Percentiles rank a stretch among this genome's conserved stretches.
These are phyloP conservation scores for Penicillium fuscoglaucum DNA, from an alignment of 2,329 filamentous ascomycete genomes.

Conservation along the genomic window DNA sequence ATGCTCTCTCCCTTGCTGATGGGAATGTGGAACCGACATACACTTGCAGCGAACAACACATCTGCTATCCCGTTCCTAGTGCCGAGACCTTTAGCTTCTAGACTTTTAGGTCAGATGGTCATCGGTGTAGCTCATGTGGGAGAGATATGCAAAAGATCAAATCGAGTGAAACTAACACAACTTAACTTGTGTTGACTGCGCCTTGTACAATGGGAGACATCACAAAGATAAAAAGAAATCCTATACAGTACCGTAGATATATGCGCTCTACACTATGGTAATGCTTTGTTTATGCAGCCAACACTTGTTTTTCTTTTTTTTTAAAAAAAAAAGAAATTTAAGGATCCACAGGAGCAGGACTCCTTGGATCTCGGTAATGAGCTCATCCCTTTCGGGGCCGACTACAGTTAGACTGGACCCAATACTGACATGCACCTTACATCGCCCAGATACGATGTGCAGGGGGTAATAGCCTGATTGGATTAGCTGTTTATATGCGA, in stretches of 20 bases:
- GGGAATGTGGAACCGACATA: slow-evolving; percentile 10
- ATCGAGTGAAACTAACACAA: slow-evolving; percentile 1
- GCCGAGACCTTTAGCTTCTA: neutral
- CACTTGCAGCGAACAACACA: slow-evolving; percentile 5
- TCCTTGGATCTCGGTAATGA: neutral
- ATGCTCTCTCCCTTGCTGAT: slow-evolving; percentile 8
- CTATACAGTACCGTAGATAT: neutral
- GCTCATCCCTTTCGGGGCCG: slow-evolving; percentile 8
- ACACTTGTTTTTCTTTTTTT: slow-evolving; percentile 3
- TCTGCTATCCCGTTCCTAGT: slow-evolving; percentile 2
- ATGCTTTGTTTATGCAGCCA: neutral
- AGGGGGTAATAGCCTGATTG: slow-evolving; percentile 20
- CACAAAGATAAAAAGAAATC: neutral
- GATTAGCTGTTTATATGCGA: slow-evolving; percentile 5
- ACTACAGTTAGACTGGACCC: slow-evolving; percentile 7
- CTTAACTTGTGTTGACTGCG: neutral
- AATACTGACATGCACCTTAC: slow-evolving; percentile 30
- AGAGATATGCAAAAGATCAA: slow-evolving; percentile 6
- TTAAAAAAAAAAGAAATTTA: neutral
- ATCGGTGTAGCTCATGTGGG: slow-evolving; percentile 1
- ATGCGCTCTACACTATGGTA: neutral
- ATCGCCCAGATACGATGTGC: slow-evolving; percentile 22
- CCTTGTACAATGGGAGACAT: slow-evolving; percentile 5
- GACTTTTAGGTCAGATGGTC: neutral
- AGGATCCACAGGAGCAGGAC: slow-evolving; percentile 15